Evolutionary conservation across 352 stramenopile genomes (phyloP).

Genomic region (Phytopythium delawarense): DNA sequence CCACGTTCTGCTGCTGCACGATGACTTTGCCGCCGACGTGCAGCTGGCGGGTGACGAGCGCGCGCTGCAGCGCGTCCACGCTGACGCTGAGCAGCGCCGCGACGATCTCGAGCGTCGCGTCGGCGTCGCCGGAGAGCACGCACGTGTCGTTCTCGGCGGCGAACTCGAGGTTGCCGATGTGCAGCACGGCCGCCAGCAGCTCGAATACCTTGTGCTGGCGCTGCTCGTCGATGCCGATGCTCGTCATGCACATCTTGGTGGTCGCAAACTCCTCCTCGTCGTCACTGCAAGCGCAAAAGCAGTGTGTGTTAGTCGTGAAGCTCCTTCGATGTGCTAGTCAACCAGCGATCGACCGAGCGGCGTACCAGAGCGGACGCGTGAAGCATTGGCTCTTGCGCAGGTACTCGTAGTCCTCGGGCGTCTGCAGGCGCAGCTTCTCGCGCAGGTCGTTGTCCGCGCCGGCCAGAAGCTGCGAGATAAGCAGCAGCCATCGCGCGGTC

Average conservation of each 20-base stretch:
- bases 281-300: conserved; percentile 21
- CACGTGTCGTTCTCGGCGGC: conserved; percentile 77
- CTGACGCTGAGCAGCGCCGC: conserved; percentile 75
- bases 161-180: conserved; percentile 88
- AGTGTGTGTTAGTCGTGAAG: neutral
- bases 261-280: conserved; percentile 83
- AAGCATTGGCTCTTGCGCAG: conserved; percentile 86
- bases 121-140: conserved; percentile 44
- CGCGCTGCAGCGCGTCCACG: conserved; percentile 64
- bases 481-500: neutral
- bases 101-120: conserved; percentile 50
- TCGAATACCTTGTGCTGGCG: conserved; percentile 85
- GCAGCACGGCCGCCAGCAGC: conserved; percentile 79
- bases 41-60: conserved; percentile 77
- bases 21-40: conserved; percentile 89
- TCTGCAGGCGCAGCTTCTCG: conserved; percentile 65
- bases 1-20: conserved; percentile 84
- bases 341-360: neutral
- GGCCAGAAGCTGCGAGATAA: conserved; percentile 48
- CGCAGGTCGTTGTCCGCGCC: conserved; percentile 68
- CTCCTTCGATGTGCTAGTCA: neutral
- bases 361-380: conserved; percentile 54
- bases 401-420: conserved; percentile 84
- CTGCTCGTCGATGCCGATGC: conserved; percentile 82
- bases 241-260: conserved; percentile 83